Evolutionary conservation across 257 asterid genomes (phyloP).

Genomic region (Solanum lignicaule): DNA sequence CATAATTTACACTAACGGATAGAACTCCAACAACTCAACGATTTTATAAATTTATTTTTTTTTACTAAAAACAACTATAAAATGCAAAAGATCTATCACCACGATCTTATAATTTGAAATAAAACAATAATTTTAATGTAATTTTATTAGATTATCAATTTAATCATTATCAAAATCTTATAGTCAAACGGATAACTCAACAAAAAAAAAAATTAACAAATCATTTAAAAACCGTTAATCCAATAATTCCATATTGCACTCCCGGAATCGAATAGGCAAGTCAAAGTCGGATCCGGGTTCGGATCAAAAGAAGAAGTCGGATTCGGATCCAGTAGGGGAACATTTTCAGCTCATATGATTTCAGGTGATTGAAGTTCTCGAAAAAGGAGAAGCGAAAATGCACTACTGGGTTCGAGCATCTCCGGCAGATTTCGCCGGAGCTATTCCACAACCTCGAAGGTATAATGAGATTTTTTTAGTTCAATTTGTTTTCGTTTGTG

Average conservation of each 20-base stretch:
- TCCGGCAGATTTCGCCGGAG: constrained; percentile 70
- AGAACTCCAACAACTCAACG: background rate
- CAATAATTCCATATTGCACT: background rate
- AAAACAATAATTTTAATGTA: too few relatives aligned
- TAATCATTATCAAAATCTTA: too few relatives aligned
- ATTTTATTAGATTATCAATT: background rate
- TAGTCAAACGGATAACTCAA: too few relatives aligned
- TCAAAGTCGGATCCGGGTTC: background rate
- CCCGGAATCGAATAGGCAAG: background rate
- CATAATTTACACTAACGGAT: rapidly evolving
- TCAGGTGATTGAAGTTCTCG: background rate
- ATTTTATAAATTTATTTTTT: too few relatives aligned
- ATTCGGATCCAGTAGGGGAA: background rate
- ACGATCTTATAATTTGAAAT: background rate
- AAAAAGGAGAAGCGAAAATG: constrained; percentile 33
- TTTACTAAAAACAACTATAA: background rate
- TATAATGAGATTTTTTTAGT: background rate
- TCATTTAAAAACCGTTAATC: too few relatives aligned
- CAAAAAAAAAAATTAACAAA: too few relatives aligned
- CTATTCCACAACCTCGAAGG: constrained; percentile 84
- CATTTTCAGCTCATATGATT: background rate
- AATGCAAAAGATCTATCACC: background rate
- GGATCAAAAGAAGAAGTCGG: background rate
- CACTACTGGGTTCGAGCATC: constrained; percentile 91
- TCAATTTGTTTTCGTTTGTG: background rate